Conservation (phyloP, 2,329 filamentous ascomycete genomes). For the Fusarium fracticaudum region DNA sequence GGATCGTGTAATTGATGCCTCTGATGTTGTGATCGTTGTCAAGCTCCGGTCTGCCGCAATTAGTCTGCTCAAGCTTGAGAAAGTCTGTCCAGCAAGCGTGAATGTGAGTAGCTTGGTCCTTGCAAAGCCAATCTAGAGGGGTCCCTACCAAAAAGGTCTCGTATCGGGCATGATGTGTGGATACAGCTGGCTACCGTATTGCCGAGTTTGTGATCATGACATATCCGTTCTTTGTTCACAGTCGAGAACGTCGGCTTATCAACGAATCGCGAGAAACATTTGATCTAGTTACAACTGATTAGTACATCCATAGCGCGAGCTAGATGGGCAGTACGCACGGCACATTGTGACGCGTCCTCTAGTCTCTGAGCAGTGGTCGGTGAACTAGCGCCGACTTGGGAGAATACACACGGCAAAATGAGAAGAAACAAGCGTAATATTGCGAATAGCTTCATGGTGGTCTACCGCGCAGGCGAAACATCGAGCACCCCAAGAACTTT, state of each 20-base stretch:
- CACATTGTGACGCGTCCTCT: not conserved
- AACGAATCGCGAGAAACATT: not conserved
- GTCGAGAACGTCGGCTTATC: not conserved
- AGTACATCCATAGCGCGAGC: accelerated
- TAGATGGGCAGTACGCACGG: not conserved
- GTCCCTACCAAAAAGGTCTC: not conserved
- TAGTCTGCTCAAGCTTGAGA: not conserved
- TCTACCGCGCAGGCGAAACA: not conserved
- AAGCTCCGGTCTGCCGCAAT: not conserved
- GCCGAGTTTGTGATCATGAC: not conserved
- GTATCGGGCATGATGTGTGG: not conserved
- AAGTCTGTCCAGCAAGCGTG: not conserved
- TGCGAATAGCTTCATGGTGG: not conserved
- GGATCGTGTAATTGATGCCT: not conserved
- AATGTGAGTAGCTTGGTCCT: not conserved
- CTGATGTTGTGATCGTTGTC: not conserved
- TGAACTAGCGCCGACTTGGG: not conserved
- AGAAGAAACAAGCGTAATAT: not conserved
- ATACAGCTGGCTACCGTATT: not conserved
- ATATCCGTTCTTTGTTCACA: not conserved
- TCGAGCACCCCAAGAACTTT: not conserved
- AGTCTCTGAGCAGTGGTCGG: not conserved
- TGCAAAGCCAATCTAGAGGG: accelerated
- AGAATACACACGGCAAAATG: not conserved
- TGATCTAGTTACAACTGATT: not conserved